Conservation (phyloP, 225 moss, liverwort and hornwort species). For the Polytrichum formosum region DNA sequence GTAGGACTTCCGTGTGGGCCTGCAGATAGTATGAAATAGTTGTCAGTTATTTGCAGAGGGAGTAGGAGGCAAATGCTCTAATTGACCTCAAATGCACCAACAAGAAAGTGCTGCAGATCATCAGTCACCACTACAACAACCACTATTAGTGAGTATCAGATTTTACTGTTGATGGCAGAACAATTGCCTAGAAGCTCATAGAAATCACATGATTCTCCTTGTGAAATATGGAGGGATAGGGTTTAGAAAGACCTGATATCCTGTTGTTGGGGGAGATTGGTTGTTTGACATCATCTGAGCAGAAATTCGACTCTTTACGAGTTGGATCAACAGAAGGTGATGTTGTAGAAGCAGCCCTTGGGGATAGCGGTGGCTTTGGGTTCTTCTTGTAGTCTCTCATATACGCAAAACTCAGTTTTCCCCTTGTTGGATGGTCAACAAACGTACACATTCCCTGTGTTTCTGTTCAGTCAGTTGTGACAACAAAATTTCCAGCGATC, state of each 20-base stretch:
- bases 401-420: slow-evolving; percentile 70
- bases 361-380: slow-evolving; percentile 19
- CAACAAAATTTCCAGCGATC: neutral
- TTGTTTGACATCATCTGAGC: slow-evolving; percentile 30
- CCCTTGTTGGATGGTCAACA: slow-evolving; percentile 74
- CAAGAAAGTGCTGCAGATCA: no score
- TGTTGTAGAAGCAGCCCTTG: slow-evolving; percentile 23
- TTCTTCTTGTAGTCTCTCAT: slow-evolving; percentile 53
- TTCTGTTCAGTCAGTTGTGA: neutral
- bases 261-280: slow-evolving; percentile 26
- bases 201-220: neutral
- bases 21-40: slow-evolving; percentile 12
- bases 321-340: slow-evolving; percentile 28
- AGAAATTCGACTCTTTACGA: slow-evolving; percentile 30
- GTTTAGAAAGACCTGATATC: slow-evolving; percentile 21
- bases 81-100: no score
- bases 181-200: neutral
- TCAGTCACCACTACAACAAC: no score
- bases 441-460: slow-evolving; percentile 81
- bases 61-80: no score
- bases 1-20: slow-evolving; percentile 40
- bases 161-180: neutral
- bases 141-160: no score
- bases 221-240: neutral
- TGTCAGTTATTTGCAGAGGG: no score